A percentile compares a stretch with the other conserved stretches of the same genome.
Conservation (phyloP, 257 asterid genomes). For the Scutellaria baicalensis region DNA sequence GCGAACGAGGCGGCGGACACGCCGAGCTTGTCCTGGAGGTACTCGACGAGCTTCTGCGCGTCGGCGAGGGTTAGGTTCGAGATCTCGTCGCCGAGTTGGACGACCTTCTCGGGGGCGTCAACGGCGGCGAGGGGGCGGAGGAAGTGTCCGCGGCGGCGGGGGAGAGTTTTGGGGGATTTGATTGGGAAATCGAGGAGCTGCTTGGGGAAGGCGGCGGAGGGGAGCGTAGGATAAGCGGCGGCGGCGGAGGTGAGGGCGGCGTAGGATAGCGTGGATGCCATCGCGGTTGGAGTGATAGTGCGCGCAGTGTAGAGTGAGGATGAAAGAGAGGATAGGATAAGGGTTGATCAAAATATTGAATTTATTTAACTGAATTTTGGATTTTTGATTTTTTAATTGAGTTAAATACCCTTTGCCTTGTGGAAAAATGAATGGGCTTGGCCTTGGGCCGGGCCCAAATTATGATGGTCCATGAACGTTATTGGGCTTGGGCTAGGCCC, state of each 20-base stretch:
- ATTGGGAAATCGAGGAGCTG: conserved; percentile 27
- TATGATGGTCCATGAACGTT: too few relatives aligned
- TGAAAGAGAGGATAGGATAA: conserved; percentile 10
- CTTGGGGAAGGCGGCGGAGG: conserved; percentile 29
- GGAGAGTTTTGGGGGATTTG: conserved; percentile 23
- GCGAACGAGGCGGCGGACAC: conserved; percentile 92
- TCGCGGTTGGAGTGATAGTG: conserved; percentile 16
- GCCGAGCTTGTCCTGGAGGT: conserved; percentile 94
- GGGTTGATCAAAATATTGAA: neutral
- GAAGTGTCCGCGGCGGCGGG: conserved; percentile 34
- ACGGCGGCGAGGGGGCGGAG: conserved; percentile 69
- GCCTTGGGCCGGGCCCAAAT: neutral
- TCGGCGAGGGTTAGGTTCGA: conserved; percentile 75
- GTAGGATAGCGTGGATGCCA: conserved; percentile 67
- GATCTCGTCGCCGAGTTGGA: conserved; percentile 75
- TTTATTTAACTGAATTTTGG: neutral
- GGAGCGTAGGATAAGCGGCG: conserved; percentile 16
- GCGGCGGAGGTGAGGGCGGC: conserved; percentile 32
- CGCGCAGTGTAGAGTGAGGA: neutral
- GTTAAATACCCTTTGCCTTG: conserved; percentile 6
- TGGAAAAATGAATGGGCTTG: neutral
- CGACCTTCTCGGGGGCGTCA: conserved; percentile 86
- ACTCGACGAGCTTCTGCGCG: conserved; percentile 96
- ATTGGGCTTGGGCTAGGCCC: neutral
- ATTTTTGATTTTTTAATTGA: neutral